phyloP scores from a whole-genome alignment of 2,329 filamentous ascomycete species.

The Calonectria hongkongensis region DNA sequence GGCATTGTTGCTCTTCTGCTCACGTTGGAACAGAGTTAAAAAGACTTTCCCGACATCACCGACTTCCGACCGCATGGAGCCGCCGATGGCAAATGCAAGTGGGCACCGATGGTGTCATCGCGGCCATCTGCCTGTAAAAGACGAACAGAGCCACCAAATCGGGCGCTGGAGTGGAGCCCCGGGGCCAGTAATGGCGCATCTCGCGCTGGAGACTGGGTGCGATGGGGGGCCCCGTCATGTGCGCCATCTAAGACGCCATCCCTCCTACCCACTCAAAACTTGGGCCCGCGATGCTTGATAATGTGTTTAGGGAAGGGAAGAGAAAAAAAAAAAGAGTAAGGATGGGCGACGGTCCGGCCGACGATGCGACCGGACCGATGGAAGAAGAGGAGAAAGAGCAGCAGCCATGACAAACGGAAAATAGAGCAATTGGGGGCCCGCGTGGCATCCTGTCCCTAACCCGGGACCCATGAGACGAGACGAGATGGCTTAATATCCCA shows the following conservation, averaged over 20 bases:
- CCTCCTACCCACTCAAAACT: slow-evolving; percentile 1
- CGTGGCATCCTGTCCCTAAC: neutral
- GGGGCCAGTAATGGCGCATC: slow-evolving; percentile 38
- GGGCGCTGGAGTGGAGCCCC: slow-evolving; percentile 17
- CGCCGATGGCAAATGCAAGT: slow-evolving; percentile 37
- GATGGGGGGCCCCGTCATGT: slow-evolving; percentile 41
- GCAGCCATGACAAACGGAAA: neutral
- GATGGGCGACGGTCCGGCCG: slow-evolving; percentile 13
- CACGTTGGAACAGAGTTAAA: neutral
- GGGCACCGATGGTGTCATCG: slow-evolving; percentile 41
- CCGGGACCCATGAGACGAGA: slow-evolving; percentile 24
- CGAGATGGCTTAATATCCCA: slow-evolving; percentile 34
- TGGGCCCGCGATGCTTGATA: slow-evolving; percentile 16
- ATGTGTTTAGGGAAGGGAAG: neutral
- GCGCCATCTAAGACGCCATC: slow-evolving; percentile 52
- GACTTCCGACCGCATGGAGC: slow-evolving; percentile 51
- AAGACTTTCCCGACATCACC: slow-evolving; percentile 26
- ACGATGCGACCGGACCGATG: slow-evolving; percentile 21
- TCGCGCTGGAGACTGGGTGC: slow-evolving; percentile 38
- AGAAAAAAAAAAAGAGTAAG: neutral
- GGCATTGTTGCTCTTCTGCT: neutral
- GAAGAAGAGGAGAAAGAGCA: neutral
- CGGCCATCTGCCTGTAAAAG: slow-evolving; percentile 32
- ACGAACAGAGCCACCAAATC: slow-evolving; percentile 15
- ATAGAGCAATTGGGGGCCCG: neutral